Evolutionary conservation across 2,329 filamentous ascomycete genomes (phyloP), one percentile per base, ranked within the genome.

Genomic region (Scedosporium boydii): DNA sequence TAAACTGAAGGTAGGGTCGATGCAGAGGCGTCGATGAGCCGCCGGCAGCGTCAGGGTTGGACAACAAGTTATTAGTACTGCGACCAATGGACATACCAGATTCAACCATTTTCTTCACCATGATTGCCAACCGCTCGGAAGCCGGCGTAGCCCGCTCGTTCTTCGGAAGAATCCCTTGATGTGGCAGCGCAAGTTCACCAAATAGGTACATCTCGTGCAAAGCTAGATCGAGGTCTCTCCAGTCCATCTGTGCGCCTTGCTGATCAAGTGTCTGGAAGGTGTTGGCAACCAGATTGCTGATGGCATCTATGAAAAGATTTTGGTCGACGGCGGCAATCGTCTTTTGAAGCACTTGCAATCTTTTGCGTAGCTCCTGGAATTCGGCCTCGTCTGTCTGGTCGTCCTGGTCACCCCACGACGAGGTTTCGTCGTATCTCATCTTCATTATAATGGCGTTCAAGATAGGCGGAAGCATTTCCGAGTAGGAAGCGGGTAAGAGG

Each of bases 381-480:
- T 99, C 95, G 27, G 93, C 95, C 76, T 99, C 95, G 69, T 98
- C 95, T 1, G 92, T 96, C 73, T 96, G 89, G 68, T 96, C 93
- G 68, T 96, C 92, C 71, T 97, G 93, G 63, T 93, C 87, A 44
- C 93, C 93, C 93, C 93, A 98, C 21, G 85, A 88, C 1, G 90
- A 89, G 5, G 93, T 97, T 72, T 97, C 93, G 69, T 99, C 95
- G 71, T 96, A 98, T 71, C 93, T 88, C 92, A 98, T 97, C 78
- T 99, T 99, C 62, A 85, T 82, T 64, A 99, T 89, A 69, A 98
- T 93, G 62, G 92, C 91, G 72, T 96, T 91, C 63, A 99, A 79
- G 60, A 98, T 92, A 4, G 91, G 90, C 27, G 90, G 85, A 12
- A 99, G 81, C 83, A 96, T 95, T 60, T 85, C 82, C n/a, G 85